Evolutionary conservation across 2,329 filamentous ascomycete species (phyloP), one percentile per base, ranked within the genome.

Genomic region (Metarhizium album): DNA sequence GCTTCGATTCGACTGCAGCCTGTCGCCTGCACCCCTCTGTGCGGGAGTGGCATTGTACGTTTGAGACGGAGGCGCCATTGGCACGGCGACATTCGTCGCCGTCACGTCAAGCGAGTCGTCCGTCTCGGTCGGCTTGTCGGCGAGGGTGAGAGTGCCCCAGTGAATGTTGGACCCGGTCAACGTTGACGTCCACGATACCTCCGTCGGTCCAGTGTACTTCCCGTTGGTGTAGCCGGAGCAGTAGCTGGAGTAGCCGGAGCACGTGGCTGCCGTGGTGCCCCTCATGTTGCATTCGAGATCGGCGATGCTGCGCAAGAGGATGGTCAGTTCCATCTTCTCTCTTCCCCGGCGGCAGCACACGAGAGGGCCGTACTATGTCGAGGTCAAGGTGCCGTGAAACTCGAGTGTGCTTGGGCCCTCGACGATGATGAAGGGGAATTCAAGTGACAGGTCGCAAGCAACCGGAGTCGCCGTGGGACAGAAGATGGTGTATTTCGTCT

Each of bases 401-500:
- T 65, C 59, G 33, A 76, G 64, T 4, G 71, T 74, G 37, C 62
- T 60, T 13, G 72, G 67, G 0, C 73, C 73, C 54, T 74, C 71
- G 13, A 72, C 67, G 51, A 76, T 65, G 46, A 72, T 55, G 54
- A 75, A 75, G 4, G 74, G 73, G 35, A 75, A 67, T 43, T 73
- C 70, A 14, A 71, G 67, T 6, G 69, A 69, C 7, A 76, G 61
- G 50, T 70, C 67, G 58, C 73, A 76, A 6, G 62, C 64, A 5
- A 62, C 62, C 3, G 67, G 65, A n/a, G 66, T 64, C 50, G 69
- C 60, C 29, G 70, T 64, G 9, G 68, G 67, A 53, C 73, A 76
- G 57, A 76, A 76, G 40, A 76, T 70, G 51, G 73, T 75, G 54
- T 73, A 75, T 23, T 70, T 70, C 16, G 73, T 75, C 52, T 67